phyloP scores from a whole-genome alignment of 441 rosid genomes.

The Brassica hybrid region DNA sequence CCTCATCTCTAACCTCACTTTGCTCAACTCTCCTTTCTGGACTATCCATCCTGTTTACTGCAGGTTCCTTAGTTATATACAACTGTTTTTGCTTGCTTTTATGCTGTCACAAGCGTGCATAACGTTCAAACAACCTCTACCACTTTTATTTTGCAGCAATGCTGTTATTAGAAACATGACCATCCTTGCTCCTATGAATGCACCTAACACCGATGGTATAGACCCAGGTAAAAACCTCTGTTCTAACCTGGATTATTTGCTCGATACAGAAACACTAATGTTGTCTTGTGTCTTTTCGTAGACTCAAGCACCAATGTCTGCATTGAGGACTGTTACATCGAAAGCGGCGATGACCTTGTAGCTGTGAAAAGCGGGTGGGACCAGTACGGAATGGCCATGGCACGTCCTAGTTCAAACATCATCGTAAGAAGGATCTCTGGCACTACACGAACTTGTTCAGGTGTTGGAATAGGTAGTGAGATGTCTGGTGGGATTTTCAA shows the following conservation, averaged over 20 bases:
- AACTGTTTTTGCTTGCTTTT: constrained; percentile 20
- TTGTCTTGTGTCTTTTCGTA: constrained; percentile 37
- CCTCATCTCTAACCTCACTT: constrained; percentile 84
- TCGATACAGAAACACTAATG: neutral
- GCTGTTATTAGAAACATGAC: constrained; percentile 85
- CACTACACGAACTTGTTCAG: constrained; percentile 92
- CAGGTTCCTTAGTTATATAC: constrained; percentile 56
- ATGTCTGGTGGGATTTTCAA: constrained; percentile 95
- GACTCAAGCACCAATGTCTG: constrained; percentile 90
- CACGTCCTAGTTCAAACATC: constrained; percentile 85
- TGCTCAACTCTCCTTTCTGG: constrained; percentile 91
- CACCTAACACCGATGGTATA: constrained; percentile 97
- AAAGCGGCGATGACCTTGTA: constrained; percentile 95
- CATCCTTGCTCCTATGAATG: constrained; percentile 86
- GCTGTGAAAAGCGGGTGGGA: constrained; percentile 99
- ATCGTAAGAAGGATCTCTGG: constrained; percentile 77
- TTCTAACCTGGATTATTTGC: neutral
- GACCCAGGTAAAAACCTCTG: constrained; percentile 70
- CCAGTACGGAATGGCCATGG: constrained; percentile 85
- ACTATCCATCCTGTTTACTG: constrained; percentile 93
- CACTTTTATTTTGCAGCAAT: constrained; percentile 56
- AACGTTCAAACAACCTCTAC: neutral
- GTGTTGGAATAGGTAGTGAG: constrained; percentile 94
- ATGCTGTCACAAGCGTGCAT: constrained; percentile 13
- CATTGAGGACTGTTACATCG: constrained; percentile 88